Evolutionary conservation across 495 filamentous ascomycete species (phyloP).

Genomic region (Aspergillus haitiensis): DNA sequence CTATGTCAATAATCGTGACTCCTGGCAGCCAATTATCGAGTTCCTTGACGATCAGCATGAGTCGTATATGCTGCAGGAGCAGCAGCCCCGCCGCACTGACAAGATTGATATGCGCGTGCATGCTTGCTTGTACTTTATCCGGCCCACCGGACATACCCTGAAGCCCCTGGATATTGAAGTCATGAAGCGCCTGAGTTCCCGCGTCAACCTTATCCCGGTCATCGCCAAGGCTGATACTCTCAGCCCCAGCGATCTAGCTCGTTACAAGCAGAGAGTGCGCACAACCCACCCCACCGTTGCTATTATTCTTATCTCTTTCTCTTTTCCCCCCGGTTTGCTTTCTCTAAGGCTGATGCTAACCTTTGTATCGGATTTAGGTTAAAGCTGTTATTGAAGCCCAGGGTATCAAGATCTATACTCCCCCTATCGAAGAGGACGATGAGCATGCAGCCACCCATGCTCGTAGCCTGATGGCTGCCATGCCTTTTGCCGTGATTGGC

Average conservation of each 20-base stretch:
- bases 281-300: not conserved
- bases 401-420: conserved; percentile 98
- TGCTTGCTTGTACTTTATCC: conserved; percentile 97
- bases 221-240: conserved; percentile 98
- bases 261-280: conserved; percentile 88
- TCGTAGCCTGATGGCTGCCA: conserved; percentile 87
- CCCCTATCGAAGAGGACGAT: conserved; percentile 95
- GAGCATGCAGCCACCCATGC: conserved; percentile 93
- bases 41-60: conserved; percentile 99
- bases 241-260: conserved; percentile 83
- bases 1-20: conserved; percentile 99
- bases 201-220: conserved; percentile 97
- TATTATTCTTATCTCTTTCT: not conserved
- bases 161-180: conserved; percentile 99
- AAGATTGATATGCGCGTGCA: conserved; percentile 99
- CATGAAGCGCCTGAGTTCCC: conserved; percentile 96
- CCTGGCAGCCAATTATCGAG: conserved; percentile 99
- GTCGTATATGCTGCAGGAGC: conserved; percentile 99
- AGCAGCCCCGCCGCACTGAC: conserved; percentile 93
- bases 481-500: conserved; percentile 98
- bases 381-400: conserved; percentile 94
- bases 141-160: conserved; percentile 95
- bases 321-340: no score
- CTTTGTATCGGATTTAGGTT: conserved; percentile 57
- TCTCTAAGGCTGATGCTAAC: conserved; percentile 1